These are phyloP conservation scores for Cyclostephanos tholiformis DNA, from an alignment of 108 stramenopile species.

Conservation along the genomic window DNA sequence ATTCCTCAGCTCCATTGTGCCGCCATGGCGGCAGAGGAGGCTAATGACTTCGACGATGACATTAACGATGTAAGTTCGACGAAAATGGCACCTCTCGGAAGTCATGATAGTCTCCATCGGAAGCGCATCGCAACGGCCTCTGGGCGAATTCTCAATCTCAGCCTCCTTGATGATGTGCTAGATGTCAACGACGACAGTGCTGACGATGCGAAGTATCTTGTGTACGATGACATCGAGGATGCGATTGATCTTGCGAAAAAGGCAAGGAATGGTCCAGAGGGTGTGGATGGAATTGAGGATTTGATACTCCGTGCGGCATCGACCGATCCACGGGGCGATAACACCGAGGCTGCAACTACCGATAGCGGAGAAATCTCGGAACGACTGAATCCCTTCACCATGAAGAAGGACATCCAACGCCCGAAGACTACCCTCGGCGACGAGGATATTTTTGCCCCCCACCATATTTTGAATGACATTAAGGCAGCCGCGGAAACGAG, in stretches of 20 bases:
- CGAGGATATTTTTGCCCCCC: neutral
- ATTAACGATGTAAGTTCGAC: neutral
- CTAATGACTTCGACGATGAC: neutral
- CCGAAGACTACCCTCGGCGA: no score
- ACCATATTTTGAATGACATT: slow-evolving; percentile 1
- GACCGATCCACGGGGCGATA: neutral
- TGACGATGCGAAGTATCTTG: neutral
- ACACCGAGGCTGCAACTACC: neutral
- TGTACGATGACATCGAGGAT: neutral
- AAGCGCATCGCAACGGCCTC: neutral
- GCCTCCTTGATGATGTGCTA: neutral
- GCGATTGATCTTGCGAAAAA: neutral
- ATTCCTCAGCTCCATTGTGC: neutral
- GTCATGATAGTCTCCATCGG: neutral
- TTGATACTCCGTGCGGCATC: neutral
- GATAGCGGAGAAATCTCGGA: neutral
- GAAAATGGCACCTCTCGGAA: neutral
- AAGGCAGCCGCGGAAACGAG: neutral
- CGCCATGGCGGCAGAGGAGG: neutral
- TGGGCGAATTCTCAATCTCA: neutral
- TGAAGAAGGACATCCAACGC: neutral
- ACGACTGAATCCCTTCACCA: neutral
- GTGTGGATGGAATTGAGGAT: neutral
- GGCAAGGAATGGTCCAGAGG: neutral
- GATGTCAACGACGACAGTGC: neutral